Evolutionary conservation across 306 rosid species (phyloP).

Genomic region (Castanospermum australe): DNA sequence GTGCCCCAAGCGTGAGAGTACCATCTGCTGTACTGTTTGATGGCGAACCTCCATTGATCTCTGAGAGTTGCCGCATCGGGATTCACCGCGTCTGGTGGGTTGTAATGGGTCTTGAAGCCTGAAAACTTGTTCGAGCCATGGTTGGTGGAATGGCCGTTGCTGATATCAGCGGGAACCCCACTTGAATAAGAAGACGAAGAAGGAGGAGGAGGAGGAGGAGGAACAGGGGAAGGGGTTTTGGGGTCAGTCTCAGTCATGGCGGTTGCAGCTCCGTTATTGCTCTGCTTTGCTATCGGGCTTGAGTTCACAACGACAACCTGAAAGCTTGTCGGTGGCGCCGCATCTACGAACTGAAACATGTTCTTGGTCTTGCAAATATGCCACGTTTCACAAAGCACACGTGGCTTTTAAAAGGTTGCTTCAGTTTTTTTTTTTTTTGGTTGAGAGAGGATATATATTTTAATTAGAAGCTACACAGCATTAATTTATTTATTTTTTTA

Average conservation of each 20-base stretch:
- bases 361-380: background rate
- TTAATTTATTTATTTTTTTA: no score
- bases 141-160: background rate
- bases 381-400: background rate
- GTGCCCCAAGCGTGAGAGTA: constrained; percentile 97
- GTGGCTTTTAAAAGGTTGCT: background rate
- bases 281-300: background rate
- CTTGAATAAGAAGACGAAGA: constrained; percentile 5
- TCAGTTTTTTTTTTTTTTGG: no score
- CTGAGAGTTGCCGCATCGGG: constrained; percentile 84
- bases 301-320: background rate
- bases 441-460: no score
- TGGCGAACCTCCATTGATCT: constrained; percentile 87
- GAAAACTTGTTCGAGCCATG: constrained; percentile 27
- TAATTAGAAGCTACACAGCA: no score
- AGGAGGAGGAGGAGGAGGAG: constrained; percentile 25
- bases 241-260: constrained; percentile 42
- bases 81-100: constrained; percentile 67
- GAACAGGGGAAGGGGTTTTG: constrained; percentile 19
- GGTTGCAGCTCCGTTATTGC: background rate
- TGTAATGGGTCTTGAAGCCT: constrained; percentile 35
- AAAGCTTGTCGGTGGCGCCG: background rate
- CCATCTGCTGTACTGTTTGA: constrained; percentile 73
- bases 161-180: constrained; percentile 7
- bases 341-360: background rate